Evolutionary conservation across 345 rosid species (phyloP).

Genomic region (Turnera subulata): DNA sequence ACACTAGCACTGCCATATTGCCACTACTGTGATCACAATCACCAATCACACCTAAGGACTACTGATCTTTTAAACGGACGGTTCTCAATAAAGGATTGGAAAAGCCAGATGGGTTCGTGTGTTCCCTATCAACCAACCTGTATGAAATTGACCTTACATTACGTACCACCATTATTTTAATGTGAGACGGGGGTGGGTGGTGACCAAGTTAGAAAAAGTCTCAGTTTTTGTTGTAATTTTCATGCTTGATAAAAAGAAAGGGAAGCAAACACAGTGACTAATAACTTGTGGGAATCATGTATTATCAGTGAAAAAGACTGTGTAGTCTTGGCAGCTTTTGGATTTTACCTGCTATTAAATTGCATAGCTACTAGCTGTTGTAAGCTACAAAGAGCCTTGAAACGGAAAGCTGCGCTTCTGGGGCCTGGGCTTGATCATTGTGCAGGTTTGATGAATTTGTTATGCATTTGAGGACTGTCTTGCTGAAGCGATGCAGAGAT

Average conservation of each 20-base stretch:
- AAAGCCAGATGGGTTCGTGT: not conserved
- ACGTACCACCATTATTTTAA: not conserved
- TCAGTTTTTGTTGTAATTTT: too few species aligned
- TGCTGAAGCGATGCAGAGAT: not conserved
- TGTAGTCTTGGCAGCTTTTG: conserved; percentile 1
- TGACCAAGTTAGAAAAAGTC: too few species aligned
- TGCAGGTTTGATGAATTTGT: not conserved
- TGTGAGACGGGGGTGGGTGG: too few species aligned
- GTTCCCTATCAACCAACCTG: conserved; percentile 10
- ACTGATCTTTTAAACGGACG: not conserved
- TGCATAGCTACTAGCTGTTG: not conserved
- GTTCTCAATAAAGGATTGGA: not conserved
- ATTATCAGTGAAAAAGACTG: not conserved
- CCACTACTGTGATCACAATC: not conserved
- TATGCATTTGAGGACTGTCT: not conserved
- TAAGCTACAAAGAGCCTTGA: conserved; percentile 2
- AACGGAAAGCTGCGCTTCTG: not conserved
- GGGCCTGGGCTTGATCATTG: not conserved
- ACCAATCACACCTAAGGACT: not conserved
- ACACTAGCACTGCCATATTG: not conserved
- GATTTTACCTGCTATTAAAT: not conserved
- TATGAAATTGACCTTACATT: conserved; percentile 13
- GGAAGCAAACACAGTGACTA: too few species aligned
- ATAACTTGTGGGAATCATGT: not conserved
- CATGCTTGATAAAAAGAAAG: too few species aligned